Conservation (phyloP, 305 asterid genomes). For the Fraxinus baroniana region DNA sequence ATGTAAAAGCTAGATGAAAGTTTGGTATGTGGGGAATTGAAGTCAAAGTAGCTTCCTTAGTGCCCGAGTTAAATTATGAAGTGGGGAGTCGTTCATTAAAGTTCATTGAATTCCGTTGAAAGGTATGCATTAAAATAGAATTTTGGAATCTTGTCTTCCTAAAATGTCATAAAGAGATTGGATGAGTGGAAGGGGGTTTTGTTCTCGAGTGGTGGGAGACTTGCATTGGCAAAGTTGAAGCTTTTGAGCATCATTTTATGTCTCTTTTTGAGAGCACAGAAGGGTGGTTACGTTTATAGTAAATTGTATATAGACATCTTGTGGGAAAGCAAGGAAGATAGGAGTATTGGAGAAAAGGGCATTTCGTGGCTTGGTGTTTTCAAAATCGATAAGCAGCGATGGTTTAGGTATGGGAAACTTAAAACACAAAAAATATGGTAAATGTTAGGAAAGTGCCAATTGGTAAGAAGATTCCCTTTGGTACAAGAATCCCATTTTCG, state of each 20-base stretch:
- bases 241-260: background rate
- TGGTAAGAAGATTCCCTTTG: background rate
- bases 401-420: background rate
- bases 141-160: background rate
- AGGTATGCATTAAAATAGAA: background rate
- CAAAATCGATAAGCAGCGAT: background rate
- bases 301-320: background rate
- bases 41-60: background rate
- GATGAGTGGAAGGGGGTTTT: background rate
- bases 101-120: background rate
- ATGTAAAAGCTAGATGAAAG: background rate
- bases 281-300: background rate
- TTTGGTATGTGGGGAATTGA: background rate
- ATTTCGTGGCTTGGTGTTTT: background rate
- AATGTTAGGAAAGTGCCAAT: background rate
- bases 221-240: background rate
- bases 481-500: background rate
- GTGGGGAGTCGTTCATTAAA: background rate
- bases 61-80: background rate
- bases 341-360: background rate
- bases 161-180: background rate
- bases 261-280: background rate
- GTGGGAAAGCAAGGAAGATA: background rate
- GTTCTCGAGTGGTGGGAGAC: background rate
- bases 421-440: background rate